Conservation (phyloP, 2,329 filamentous ascomycete species). For the Thelonectria discophora region DNA sequence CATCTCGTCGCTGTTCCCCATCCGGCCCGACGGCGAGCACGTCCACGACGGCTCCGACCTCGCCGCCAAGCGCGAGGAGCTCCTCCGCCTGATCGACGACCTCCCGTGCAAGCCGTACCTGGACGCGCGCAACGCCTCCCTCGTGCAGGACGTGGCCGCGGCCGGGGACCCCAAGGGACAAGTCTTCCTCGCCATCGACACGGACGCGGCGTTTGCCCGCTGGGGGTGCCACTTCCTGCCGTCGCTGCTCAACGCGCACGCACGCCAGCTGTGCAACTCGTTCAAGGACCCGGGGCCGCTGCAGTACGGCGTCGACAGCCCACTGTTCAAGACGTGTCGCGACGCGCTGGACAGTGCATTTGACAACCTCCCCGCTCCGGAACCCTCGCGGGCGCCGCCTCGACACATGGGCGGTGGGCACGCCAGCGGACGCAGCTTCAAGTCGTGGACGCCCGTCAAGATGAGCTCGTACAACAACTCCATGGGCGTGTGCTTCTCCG, state of each 20-base stretch:
- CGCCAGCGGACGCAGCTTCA: not conserved
- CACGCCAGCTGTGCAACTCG: conserved; percentile 66
- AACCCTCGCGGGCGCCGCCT: conserved; percentile 44
- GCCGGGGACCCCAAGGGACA: conserved; percentile 58
- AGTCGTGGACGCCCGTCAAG: conserved; percentile 34
- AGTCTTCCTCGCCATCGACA: conserved; percentile 57
- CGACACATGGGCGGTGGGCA: not conserved
- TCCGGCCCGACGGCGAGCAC: conserved; percentile 47
- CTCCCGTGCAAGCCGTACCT: conserved; percentile 48
- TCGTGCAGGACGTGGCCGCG: conserved; percentile 60
- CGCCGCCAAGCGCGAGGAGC: conserved; percentile 26
- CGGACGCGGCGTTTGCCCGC: conserved; percentile 49
- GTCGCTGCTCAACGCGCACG: conserved; percentile 64
- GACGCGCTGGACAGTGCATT: conserved; percentile 60
- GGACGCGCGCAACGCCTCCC: conserved; percentile 54
- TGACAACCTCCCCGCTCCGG: conserved; percentile 56
- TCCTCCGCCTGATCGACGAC: conserved; percentile 45
- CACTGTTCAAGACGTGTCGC: conserved; percentile 61
- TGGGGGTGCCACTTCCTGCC: conserved; percentile 69
- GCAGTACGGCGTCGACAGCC: conserved; percentile 60
- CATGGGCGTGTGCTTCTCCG: conserved; percentile 62
- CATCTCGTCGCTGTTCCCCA: conserved; percentile 55
- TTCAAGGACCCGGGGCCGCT: conserved; percentile 70
- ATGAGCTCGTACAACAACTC: conserved; percentile 57
- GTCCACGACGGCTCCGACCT: conserved; percentile 5